phyloP scores from a whole-genome alignment of 441 rosid genomes.

The California macrophylla region DNA sequence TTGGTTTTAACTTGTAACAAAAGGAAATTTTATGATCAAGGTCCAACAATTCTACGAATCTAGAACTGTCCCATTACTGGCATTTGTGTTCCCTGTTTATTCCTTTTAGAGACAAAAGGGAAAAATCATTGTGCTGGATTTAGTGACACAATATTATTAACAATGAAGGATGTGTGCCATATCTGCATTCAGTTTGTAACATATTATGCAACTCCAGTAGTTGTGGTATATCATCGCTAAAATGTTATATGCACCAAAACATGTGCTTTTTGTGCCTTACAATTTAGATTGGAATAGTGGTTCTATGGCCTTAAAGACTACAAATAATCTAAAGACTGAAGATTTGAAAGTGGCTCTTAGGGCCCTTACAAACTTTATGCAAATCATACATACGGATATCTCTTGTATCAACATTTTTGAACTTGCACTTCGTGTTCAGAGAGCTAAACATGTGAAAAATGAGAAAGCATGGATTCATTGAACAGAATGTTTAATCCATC shows the following conservation, averaged over 20 bases:
- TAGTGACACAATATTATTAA: neutral
- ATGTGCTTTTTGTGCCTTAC: neutral
- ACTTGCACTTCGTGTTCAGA: neutral
- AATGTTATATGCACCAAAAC: neutral
- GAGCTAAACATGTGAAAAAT: constrained; percentile 6
- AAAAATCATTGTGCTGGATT: neutral
- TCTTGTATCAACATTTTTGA: neutral
- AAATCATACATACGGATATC: constrained; percentile 2
- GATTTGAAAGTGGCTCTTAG: neutral
- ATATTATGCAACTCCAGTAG: neutral
- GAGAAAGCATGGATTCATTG: neutral
- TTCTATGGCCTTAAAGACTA: neutral
- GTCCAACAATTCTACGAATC: neutral
- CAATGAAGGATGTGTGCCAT: neutral
- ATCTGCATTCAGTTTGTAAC: neutral
- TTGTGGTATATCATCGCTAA: neutral
- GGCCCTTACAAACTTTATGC: neutral
- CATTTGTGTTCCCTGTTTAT: neutral
- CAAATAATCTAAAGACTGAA: neutral
- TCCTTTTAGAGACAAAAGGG: neutral
- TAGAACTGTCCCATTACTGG: neutral
- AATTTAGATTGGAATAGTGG: neutral
- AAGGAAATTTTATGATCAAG: neutral
- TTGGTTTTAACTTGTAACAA: neutral
- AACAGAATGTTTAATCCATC: neutral